Percentiles rank a stretch among this genome's conserved stretches.
Evolutionary conservation across 495 filamentous ascomycete genomes (phyloP).

Genomic region (Niebla homalea): DNA sequence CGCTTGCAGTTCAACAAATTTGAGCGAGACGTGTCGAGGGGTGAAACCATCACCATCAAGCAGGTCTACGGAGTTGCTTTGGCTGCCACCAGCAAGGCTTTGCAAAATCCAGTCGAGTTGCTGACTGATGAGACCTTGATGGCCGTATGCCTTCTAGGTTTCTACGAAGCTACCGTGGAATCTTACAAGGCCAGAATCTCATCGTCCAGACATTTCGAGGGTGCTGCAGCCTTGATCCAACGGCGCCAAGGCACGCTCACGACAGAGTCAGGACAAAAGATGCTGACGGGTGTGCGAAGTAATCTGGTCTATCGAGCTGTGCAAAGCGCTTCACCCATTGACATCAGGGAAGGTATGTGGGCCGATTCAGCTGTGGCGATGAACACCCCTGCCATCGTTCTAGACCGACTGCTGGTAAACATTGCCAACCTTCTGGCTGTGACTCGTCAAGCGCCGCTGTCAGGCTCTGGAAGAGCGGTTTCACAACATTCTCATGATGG

Average conservation of each 20-base stretch:
- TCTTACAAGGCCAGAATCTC: conserved; percentile 4
- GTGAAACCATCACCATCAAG: conserved; percentile 13
- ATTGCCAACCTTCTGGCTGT: conserved; percentile 10
- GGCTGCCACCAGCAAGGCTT: conserved; percentile 35
- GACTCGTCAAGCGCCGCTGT: not conserved
- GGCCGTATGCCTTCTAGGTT: conserved; percentile 32
- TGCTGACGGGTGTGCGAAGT: conserved; percentile 11
- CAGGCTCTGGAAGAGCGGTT: not conserved
- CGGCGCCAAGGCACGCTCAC: conserved; percentile 3
- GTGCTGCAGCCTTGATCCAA: conserved; percentile 12
- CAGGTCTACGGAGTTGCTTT: conserved; percentile 33
- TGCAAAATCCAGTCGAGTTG: conserved; percentile 34
- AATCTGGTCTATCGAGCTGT: conserved; percentile 9
- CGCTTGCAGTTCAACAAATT: conserved; percentile 6
- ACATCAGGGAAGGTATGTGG: conserved; percentile 5
- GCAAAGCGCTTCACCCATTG: not conserved
- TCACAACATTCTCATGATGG: too few relatives aligned
- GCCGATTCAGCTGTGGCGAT: conserved; percentile 4
- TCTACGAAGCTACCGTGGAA: conserved; percentile 7
- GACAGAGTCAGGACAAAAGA: conserved; percentile 6
- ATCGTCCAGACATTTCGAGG: conserved; percentile 8
- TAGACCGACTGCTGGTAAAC: conserved; percentile 9
- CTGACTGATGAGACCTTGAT: conserved; percentile 45
- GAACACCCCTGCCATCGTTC: conserved; percentile 4
- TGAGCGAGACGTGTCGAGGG: not conserved